Evolutionary conservation across 805 yeast species (phyloP).

Genomic region (Yarrowia yakushimensis): DNA sequence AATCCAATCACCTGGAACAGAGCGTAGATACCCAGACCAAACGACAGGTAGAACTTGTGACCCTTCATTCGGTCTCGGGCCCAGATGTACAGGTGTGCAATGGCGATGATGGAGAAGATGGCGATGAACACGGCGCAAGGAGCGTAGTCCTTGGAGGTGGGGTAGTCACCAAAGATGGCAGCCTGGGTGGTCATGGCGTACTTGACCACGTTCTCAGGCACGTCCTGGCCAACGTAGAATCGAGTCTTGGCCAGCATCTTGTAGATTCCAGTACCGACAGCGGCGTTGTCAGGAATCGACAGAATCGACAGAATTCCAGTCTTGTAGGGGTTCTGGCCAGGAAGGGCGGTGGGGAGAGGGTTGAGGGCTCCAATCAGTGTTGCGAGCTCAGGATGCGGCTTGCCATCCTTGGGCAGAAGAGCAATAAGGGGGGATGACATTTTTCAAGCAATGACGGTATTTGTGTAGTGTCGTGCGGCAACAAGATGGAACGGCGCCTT

Average conservation of each 20-base stretch:
- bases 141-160: slow-evolving; percentile 50
- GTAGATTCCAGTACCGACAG: slow-evolving; percentile 15
- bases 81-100: slow-evolving; percentile 50
- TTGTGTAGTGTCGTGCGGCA: too few species aligned
- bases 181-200: slow-evolving; percentile 34
- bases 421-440: slow-evolving; percentile 20
- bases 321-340: slow-evolving; percentile 19
- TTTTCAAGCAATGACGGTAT: too few species aligned
- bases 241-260: slow-evolving; percentile 15
- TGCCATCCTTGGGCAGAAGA: slow-evolving; percentile 19
- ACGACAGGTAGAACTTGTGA: slow-evolving; percentile 55
- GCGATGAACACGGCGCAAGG: slow-evolving; percentile 59
- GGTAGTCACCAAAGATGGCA: slow-evolving; percentile 59
- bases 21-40: slow-evolving; percentile 54
- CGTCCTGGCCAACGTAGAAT: background rate
- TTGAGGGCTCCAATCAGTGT: slow-evolving; percentile 1
- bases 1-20: slow-evolving; percentile 56
- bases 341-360: slow-evolving; percentile 11
- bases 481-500: background rate
- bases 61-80: slow-evolving; percentile 49
- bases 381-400: slow-evolving; percentile 15
- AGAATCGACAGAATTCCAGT: background rate
- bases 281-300: slow-evolving; percentile 2
- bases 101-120: slow-evolving; percentile 47
- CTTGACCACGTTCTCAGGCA: slow-evolving; percentile 15